Evolutionary conservation across 352 stramenopile genomes (phyloP).

Genomic region (Phytophthora cajani): DNA sequence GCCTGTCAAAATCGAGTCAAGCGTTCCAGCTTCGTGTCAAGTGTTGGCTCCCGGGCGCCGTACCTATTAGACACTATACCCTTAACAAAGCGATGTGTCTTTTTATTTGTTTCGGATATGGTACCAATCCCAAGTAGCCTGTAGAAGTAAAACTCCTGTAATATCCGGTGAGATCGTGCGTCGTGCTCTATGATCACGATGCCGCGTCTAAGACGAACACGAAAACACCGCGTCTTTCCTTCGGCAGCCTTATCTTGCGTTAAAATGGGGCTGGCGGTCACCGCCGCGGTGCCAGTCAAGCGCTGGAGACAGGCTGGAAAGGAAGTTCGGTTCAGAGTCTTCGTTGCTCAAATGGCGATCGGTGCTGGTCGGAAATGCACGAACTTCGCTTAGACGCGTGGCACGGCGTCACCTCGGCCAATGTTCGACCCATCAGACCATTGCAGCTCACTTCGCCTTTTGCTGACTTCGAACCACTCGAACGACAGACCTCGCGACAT

Average conservation of each 20-base stretch:
- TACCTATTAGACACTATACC: not conserved
- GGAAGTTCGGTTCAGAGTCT: constrained; percentile 22
- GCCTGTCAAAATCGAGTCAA: not conserved
- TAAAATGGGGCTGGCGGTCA: constrained; percentile 6
- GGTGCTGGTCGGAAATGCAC: not conserved
- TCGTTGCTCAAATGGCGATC: constrained; percentile 3
- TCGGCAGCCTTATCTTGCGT: not conserved
- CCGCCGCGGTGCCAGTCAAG: constrained; percentile 1
- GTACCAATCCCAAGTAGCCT: not conserved
- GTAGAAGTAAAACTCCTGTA: too few relatives aligned
- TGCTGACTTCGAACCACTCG: not conserved
- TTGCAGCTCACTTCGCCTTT: constrained; percentile 24
- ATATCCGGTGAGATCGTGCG: too few relatives aligned
- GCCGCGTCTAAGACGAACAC: constrained; percentile 10
- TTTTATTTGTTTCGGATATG: not conserved
- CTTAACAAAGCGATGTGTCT: not conserved
- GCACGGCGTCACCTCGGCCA: not conserved
- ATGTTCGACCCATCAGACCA: not conserved
- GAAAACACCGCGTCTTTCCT: constrained; percentile 24
- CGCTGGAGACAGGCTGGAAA: constrained; percentile 9
- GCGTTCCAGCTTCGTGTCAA: constrained; percentile 8
- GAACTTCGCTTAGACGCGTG: constrained; percentile 23
- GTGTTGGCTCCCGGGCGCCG: not conserved
- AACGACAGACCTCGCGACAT: not conserved
- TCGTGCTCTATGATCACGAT: constrained; percentile 10